phyloP scores from a whole-genome alignment of 352 stramenopile species.

The Pythium dissimile region DNA sequence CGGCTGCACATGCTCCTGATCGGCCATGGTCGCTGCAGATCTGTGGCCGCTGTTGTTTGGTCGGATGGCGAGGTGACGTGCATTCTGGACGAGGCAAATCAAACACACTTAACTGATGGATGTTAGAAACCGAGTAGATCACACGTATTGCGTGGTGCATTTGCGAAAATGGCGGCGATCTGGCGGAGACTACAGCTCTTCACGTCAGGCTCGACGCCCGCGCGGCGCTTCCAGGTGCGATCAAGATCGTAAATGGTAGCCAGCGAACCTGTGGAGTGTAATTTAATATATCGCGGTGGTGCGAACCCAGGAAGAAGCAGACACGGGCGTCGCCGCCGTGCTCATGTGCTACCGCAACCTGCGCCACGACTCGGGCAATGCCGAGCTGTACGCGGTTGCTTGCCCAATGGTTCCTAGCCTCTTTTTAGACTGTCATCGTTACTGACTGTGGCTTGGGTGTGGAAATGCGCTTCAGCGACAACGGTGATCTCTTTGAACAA shows the following conservation, averaged over 20 bases:
- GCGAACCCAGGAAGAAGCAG: constrained; percentile 62
- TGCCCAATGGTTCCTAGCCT: background rate
- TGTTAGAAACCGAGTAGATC: background rate
- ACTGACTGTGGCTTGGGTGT: too few relatives aligned
- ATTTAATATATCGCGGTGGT: background rate
- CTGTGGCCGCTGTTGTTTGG: constrained; percentile 10
- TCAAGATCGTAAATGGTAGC: background rate
- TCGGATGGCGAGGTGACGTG: constrained; percentile 12
- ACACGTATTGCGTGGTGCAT: background rate
- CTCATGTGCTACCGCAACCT: constrained; percentile 75
- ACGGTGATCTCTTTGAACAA: constrained; percentile 69
- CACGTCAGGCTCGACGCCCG: constrained; percentile 72
- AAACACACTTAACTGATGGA: constrained; percentile 9
- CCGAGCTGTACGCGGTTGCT: constrained; percentile 30
- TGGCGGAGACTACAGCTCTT: constrained; percentile 77
- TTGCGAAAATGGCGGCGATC: constrained; percentile 50
- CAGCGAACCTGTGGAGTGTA: too few relatives aligned
- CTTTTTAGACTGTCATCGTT: background rate
- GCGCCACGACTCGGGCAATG: constrained; percentile 43
- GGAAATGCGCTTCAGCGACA: constrained; percentile 41
- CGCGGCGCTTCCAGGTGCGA: constrained; percentile 72
- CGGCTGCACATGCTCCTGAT: background rate
- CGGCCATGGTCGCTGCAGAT: constrained; percentile 15
- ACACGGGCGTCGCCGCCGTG: constrained; percentile 74
- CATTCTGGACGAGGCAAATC: constrained; percentile 14